These are phyloP conservation scores for Golubevia pallescens DNA, from an alignment of 1,284 basidiomycete genomes.

Conservation along the genomic window DNA sequence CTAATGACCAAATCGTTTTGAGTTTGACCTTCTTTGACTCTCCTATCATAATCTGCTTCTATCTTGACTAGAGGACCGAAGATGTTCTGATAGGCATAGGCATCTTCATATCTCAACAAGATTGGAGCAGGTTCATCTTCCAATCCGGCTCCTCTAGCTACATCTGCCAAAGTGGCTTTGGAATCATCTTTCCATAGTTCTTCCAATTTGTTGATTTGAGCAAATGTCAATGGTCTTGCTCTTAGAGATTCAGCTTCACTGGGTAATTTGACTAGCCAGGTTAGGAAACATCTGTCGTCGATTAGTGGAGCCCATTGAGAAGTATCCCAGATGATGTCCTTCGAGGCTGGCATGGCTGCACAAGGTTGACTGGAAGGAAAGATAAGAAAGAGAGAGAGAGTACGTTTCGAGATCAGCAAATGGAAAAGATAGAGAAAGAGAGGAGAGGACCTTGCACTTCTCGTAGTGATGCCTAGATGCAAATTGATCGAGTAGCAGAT, in stretches of 20 bases:
- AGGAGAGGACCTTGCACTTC: too few species aligned
- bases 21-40: conserved; percentile 95
- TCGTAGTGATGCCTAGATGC: too few species aligned
- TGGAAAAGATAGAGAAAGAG: too few species aligned
- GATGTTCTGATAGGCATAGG: conserved; percentile 99
- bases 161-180: conserved; percentile 89
- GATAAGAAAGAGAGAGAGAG: neutral
- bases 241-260: conserved; percentile 92
- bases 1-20: conserved; percentile 94
- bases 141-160: conserved; percentile 84
- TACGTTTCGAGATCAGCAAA: too few species aligned
- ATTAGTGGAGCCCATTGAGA: conserved; percentile 97
- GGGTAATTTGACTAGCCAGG: conserved; percentile 97
- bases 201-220: conserved; percentile 95
- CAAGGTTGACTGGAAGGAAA: conserved; percentile 82
- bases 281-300: conserved; percentile 95
- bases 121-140: conserved; percentile 83
- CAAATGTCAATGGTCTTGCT: conserved; percentile 92
- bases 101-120: conserved; percentile 87
- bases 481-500: too few species aligned
- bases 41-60: conserved; percentile 98
- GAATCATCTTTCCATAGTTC: conserved; percentile 98
- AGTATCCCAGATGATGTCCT: conserved; percentile 98
- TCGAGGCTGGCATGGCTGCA: conserved; percentile 82
- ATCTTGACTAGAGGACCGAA: conserved; percentile 99